phyloP scores from a whole-genome alignment of 306 rosid species.

The Rosa multiflora region DNA sequence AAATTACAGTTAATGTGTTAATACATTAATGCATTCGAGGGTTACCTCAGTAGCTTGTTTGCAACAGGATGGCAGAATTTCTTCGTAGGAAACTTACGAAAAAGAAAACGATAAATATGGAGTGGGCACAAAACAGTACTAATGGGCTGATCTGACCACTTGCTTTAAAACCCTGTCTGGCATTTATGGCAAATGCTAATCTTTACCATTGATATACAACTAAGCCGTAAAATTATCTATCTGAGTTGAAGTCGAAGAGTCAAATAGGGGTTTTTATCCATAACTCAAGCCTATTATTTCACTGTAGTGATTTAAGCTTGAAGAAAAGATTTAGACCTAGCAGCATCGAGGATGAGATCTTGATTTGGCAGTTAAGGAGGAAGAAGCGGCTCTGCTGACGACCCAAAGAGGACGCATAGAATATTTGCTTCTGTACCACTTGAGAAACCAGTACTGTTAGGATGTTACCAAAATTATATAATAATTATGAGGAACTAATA shows the following conservation, averaged over 20 bases:
- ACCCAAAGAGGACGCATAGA: not conserved
- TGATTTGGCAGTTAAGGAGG: not conserved
- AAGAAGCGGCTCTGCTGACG: not conserved
- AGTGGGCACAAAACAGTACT: constrained; percentile 3
- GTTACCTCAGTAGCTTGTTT: not conserved
- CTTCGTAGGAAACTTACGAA: not conserved
- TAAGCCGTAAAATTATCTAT: not conserved
- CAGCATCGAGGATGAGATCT: not conserved
- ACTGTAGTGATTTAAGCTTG: not conserved
- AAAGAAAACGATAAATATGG: not conserved
- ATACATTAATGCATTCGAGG: not conserved
- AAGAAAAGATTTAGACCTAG: not conserved
- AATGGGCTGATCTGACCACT: constrained; percentile 28
- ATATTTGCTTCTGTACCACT: not conserved
- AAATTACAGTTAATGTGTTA: not conserved
- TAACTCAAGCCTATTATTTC: not conserved
- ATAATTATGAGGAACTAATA: not conserved
- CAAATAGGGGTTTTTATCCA: not conserved
- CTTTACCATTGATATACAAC: not conserved
- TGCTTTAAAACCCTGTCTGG: constrained; percentile 15
- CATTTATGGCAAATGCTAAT: constrained; percentile 23
- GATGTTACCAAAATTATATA: not conserved
- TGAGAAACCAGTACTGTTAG: not conserved
- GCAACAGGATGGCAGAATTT: not conserved
- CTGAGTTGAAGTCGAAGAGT: not conserved